Conservation (phyloP, 768 basidiomycete species). For the Clitopilus hobsonii region DNA sequence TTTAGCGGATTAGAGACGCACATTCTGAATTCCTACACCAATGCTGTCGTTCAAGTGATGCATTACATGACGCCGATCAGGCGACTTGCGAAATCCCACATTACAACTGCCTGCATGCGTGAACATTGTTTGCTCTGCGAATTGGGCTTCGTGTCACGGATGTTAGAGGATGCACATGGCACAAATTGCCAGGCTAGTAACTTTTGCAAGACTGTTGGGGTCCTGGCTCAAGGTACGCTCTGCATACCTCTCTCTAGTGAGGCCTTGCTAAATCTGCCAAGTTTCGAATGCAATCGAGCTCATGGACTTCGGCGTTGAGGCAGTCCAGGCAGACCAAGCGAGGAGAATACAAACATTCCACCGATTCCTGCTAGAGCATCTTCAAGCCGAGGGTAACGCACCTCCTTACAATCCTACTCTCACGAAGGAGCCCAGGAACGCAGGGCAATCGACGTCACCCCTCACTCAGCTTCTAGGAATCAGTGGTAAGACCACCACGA, state of each 20-base stretch:
- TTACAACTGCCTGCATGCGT: slow-evolving; percentile 78
- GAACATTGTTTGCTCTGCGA: slow-evolving; percentile 96
- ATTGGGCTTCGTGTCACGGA: slow-evolving; percentile 87
- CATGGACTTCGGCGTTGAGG: slow-evolving; percentile 81
- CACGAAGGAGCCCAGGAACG: slow-evolving; percentile 25
- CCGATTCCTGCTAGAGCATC: slow-evolving; percentile 85
- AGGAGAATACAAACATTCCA: slow-evolving; percentile 94
- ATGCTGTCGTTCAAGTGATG: slow-evolving; percentile 84
- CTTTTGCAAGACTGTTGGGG: slow-evolving; percentile 91
- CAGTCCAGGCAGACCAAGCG: slow-evolving; percentile 70
- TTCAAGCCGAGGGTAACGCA: slow-evolving; percentile 68
- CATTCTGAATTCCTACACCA: slow-evolving; percentile 96
- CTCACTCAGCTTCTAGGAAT: slow-evolving; percentile 86
- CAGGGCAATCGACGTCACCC: slow-evolving; percentile 52
- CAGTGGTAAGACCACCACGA: slow-evolving; percentile 68
- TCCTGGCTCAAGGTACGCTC: slow-evolving; percentile 73
- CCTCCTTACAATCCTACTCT: slow-evolving; percentile 57
- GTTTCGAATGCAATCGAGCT: slow-evolving; percentile 80
- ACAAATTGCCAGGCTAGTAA: slow-evolving; percentile 96
- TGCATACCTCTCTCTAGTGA: not conserved
- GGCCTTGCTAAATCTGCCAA: slow-evolving; percentile 18
- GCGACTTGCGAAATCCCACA: slow-evolving; percentile 84
- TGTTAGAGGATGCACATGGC: slow-evolving; percentile 93
- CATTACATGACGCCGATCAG: slow-evolving; percentile 81
- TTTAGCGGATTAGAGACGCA: slow-evolving; percentile 95